phyloP scores from a whole-genome alignment of 1,284 basidiomycete species.

The Cryptococcus sp. region DNA sequence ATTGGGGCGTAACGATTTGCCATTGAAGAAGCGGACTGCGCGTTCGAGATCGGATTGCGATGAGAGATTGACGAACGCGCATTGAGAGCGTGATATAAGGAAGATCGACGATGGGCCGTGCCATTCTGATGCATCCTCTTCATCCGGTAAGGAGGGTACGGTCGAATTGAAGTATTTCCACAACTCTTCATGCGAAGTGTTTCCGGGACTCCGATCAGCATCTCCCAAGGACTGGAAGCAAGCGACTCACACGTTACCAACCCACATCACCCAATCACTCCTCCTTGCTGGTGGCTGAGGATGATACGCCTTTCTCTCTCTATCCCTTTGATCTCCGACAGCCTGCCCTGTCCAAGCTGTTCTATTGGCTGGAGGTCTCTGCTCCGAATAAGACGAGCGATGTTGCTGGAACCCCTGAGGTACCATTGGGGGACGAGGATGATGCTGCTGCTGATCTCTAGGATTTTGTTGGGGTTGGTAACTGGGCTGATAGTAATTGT shows the following conservation, averaged over 20 bases:
- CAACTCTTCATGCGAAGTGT: slow-evolving; percentile 81
- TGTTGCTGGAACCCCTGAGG: too few relatives aligned
- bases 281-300: slow-evolving; percentile 56
- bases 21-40: slow-evolving; percentile 69
- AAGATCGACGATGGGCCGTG: slow-evolving; percentile 80
- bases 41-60: slow-evolving; percentile 60
- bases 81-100: slow-evolving; percentile 85
- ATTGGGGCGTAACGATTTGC: slow-evolving; percentile 41
- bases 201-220: slow-evolving; percentile 49
- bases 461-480: too few relatives aligned
- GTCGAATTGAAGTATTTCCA: slow-evolving; percentile 73
- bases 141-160: slow-evolving; percentile 13
- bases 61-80: slow-evolving; percentile 87
- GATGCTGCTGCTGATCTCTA: too few relatives aligned
- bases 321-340: slow-evolving; percentile 20
- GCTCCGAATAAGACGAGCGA: too few relatives aligned
- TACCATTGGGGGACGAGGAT: too few relatives aligned
- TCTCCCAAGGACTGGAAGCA: not conserved
- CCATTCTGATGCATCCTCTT: slow-evolving; percentile 17
- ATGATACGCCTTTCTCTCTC: slow-evolving; percentile 43
- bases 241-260: slow-evolving; percentile 47
- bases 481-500: too few relatives aligned
- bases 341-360: slow-evolving; percentile 20
- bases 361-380: slow-evolving; percentile 2
- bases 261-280: slow-evolving; percentile 94